Base-by-base conservation (phyloP, 257 asterid genomes). In the Solanum okadae region DNA sequence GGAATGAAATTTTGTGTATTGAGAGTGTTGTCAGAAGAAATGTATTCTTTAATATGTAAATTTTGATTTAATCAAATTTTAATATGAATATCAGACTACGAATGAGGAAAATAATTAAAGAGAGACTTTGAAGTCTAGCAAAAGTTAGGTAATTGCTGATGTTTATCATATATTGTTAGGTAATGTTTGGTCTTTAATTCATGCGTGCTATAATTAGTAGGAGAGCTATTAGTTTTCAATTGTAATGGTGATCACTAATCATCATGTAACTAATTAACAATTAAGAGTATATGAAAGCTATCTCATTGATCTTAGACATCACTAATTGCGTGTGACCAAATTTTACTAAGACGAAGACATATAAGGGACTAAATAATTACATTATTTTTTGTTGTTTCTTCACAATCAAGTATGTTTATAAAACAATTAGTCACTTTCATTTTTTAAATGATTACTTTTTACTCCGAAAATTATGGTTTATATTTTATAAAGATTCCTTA, bases 11-110 rank as follows among this genome's bases (percentile, higher is more conserved):
- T 63, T 63, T 63, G 1, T 63, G 0, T n/a, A 12, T 63, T n/a
- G 7, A n/a, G 16, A 63, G 31, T 2, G 3, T 10, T 3, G 46
- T 10, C 3, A 4, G 0, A n/a, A 63, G 14, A 10, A 63, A 63
- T 63, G 0, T 0, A 23, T 63, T 4, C 11, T 63, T 4, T 1
- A 4, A 63, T 63, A 25, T 10, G 0, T 0, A n/a, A 63, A n/a
- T n/a, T 63, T 63, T 10, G 1, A n/a, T 63, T 63, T 10, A 10
- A 5, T 63, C 33, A 10, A 0, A n/a, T 5, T 23, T 0, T 10
- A n/a, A 10, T n/a, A 4, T 63, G 4, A 63, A n/a, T 10, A n/a
- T 10, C 8, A 3, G 15, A 63, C 31, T n/a, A 2, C 2, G 2
- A 63, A n/a, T 63, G 4, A n/a, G 8, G 29, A 63, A 63, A 63